Base-by-base conservation (phyloP, 2,329 filamentous ascomycete species). In the Rosellinia necatrix region DNA sequence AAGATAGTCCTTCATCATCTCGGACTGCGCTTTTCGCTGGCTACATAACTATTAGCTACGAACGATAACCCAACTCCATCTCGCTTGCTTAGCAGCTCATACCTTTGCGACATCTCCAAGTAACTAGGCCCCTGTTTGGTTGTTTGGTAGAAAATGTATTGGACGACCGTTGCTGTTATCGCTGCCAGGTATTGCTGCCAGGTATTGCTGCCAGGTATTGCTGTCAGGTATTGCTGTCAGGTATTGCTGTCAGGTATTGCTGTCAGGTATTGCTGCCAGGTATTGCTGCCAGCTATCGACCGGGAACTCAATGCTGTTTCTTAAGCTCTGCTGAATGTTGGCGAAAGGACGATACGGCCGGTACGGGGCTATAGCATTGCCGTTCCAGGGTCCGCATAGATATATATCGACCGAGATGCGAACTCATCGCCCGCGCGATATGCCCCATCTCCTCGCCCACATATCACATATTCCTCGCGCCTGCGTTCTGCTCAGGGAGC, bases 1-100 rank as follows among this genome's bases (percentile, higher is more conserved):
- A 35, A 68, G 64, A 37, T 67, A 68, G 9, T 56, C 43, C 30
- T 41, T 60, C 60, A 68, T 58, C 62, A 64, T 65, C 47, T 61
- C 63, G 1, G 62, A 53, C 17, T 47, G 51, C 10, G 30, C 40
- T 32, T 53, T 64, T 21, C 51, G 58, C 8, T 38, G 6, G 4
- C 2, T 32, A 2, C 27, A n/a, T n/a, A n/a, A n/a, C n/a, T 5
- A 29, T 62, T 41, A 59, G 55, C 30, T 27, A 12, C 17, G 19
- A 12, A 12, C 17, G 19, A 12, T 29, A 13, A 42, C 15, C 0
- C 8, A 5, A 6, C 17, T 19, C 37, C n/a, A 4, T 32, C 22
- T 43, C 34, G 2, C 24, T 22, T 27, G 8, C 22, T 43, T 21
- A 24, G 7, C 13, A 21, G 24, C 30, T 27, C 56, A 17, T 52